Conservation (phyloP, 257 asterid species). For the Apocynum venetum region DNA sequence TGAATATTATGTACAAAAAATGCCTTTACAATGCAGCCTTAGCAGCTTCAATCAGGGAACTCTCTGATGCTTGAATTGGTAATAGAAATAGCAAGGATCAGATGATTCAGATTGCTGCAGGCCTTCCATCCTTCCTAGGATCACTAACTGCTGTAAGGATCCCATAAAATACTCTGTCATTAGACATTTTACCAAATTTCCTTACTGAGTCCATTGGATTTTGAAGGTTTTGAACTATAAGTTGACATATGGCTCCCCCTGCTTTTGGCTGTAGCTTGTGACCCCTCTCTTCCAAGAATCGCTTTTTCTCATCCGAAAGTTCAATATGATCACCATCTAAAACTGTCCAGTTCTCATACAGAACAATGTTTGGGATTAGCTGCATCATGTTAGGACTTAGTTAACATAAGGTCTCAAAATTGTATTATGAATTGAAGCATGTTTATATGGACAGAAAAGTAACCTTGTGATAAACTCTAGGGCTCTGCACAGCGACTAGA, state of each 20-base stretch:
- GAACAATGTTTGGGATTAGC: slow-evolving; percentile 75
- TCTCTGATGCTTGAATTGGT: neutral
- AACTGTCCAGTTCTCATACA: slow-evolving; percentile 81
- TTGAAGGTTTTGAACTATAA: slow-evolving; percentile 60
- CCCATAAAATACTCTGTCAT: slow-evolving; percentile 34
- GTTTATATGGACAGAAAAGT: neutral
- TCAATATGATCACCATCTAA: slow-evolving; percentile 81
- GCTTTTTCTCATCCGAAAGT: slow-evolving; percentile 36
- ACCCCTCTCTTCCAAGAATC: slow-evolving; percentile 63
- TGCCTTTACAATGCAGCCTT: neutral
- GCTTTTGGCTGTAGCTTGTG: slow-evolving; percentile 56
- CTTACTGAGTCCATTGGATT: slow-evolving; percentile 14
- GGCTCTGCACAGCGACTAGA: slow-evolving; percentile 59
- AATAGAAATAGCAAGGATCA: neutral
- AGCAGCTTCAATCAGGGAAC: too few relatives aligned
- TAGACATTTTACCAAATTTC: slow-evolving; percentile 25
- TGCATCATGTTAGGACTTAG: slow-evolving; percentile 22
- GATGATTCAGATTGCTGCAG: slow-evolving; percentile 64
- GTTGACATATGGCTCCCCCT: slow-evolving; percentile 78
- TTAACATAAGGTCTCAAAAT: neutral
- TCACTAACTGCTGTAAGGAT: slow-evolving; percentile 74
- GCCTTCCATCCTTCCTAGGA: slow-evolving; percentile 86
- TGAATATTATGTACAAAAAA: neutral
- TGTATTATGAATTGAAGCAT: neutral
- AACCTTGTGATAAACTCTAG: slow-evolving; percentile 86